These are phyloP conservation scores for Sisymbrium irio DNA, from an alignment of 345 rosid species.

Conservation along the genomic window DNA sequence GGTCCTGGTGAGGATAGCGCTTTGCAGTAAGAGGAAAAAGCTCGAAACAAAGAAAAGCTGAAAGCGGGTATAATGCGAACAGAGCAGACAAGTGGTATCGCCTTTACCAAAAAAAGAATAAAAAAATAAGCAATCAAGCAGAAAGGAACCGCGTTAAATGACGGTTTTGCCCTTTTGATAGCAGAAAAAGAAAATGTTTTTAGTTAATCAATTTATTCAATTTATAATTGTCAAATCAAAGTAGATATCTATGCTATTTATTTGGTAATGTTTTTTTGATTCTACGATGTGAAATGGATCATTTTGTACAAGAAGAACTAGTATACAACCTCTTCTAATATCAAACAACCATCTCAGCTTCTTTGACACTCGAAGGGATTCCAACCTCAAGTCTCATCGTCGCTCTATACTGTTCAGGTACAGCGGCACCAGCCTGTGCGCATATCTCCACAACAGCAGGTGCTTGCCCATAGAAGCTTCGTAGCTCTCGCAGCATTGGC, in stretches of 20 bases:
- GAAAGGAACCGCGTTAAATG: background rate
- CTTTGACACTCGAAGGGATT: conserved; percentile 64
- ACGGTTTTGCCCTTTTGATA: background rate
- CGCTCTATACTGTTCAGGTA: conserved; percentile 73
- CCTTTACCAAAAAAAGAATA: conserved; percentile 14
- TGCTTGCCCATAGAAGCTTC: conserved; percentile 81
- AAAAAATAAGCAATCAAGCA: background rate
- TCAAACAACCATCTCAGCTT: conserved; percentile 97
- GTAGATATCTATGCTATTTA: too few relatives aligned
- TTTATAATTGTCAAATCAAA: too few relatives aligned
- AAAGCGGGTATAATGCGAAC: conserved; percentile 2
- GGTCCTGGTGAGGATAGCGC: conserved; percentile 3
- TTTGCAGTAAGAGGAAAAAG: conserved; percentile 11
- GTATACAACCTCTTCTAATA: conserved; percentile 3
- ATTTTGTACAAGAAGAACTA: conserved; percentile 21
- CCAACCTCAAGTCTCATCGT: conserved; percentile 97
- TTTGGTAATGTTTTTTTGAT: too few relatives aligned
- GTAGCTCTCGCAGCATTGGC: conserved; percentile 65
- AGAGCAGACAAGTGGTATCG: conserved; percentile 30
- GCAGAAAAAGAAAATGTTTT: too few relatives aligned
- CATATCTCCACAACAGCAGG: conserved; percentile 93
- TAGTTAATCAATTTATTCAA: too few relatives aligned
- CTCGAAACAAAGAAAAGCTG: background rate
- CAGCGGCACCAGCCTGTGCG: conserved; percentile 70
- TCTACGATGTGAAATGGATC: background rate